Evolutionary conservation across 768 basidiomycete species (phyloP).

Genomic region (Naganishia randhawae): DNA sequence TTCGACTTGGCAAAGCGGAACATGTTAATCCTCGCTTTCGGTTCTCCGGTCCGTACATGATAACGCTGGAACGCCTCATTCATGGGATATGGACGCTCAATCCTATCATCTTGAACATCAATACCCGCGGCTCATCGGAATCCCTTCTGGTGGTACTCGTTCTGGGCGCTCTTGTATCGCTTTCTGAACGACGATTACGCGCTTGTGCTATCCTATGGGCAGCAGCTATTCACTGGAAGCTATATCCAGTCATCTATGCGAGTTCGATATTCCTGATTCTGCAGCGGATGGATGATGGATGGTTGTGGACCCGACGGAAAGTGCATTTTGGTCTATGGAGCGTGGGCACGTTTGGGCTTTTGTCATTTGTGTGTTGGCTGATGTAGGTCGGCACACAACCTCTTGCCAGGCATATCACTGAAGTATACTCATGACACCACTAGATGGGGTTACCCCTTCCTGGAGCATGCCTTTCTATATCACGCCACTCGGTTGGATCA

Average conservation of each 20-base stretch:
- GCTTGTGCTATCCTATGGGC: slow-evolving; percentile 70
- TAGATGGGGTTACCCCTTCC: slow-evolving; percentile 83
- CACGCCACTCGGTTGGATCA: slow-evolving; percentile 88
- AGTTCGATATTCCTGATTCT: slow-evolving; percentile 63
- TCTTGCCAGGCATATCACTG: slow-evolving; percentile 2
- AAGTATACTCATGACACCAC: not conserved
- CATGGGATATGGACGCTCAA: slow-evolving; percentile 72
- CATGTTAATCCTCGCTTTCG: not conserved
- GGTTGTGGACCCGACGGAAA: slow-evolving; percentile 49
- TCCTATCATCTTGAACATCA: slow-evolving; percentile 91
- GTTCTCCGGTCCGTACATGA: no score
- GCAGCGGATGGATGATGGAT: slow-evolving; percentile 32
- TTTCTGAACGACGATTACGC: slow-evolving; percentile 60
- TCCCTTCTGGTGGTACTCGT: slow-evolving; percentile 77
- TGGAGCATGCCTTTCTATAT: slow-evolving; percentile 88
- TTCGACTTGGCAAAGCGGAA: not conserved
- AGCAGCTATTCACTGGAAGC: slow-evolving; percentile 89
- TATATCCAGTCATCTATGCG: slow-evolving; percentile 90
- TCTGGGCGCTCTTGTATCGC: slow-evolving; percentile 62
- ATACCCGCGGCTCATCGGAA: slow-evolving; percentile 94
- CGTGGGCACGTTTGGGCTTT: slow-evolving; percentile 62
- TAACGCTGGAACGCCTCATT: slow-evolving; percentile 32
- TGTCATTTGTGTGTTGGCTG: slow-evolving; percentile 66
- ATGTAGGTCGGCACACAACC: slow-evolving; percentile 59
- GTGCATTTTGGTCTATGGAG: slow-evolving; percentile 68